These are phyloP conservation scores for Wickerhamiella allomyrinae DNA, from an alignment of 805 yeast species.

Conservation along the genomic window DNA sequence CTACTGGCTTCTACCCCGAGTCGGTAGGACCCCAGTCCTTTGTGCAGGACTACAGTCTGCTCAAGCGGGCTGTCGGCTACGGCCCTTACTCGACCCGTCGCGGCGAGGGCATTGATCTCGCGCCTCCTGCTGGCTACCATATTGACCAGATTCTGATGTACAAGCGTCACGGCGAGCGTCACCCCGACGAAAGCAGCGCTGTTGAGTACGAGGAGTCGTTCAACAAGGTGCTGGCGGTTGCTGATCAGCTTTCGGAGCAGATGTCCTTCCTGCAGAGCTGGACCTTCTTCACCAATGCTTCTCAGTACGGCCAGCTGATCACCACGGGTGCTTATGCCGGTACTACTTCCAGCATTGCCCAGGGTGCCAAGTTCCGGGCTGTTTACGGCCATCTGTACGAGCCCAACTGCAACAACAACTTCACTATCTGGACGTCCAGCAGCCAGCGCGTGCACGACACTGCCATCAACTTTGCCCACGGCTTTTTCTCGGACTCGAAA, in stretches of 20 bases:
- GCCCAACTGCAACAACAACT: conserved; percentile 17
- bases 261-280: conserved; percentile 12
- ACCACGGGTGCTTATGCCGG: conserved; percentile 31
- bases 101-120: conserved; percentile 35
- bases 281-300: conserved; percentile 25
- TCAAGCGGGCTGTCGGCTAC: conserved; percentile 33
- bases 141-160: conserved; percentile 36
- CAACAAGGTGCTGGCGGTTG: background rate
- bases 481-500: conserved; percentile 32
- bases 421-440: conserved; percentile 28
- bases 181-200: conserved; percentile 20
- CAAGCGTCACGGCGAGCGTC: conserved; percentile 41
- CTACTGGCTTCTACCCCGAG: background rate
- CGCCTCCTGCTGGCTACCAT: conserved; percentile 31
- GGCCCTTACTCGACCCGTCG: conserved; percentile 36
- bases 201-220: conserved; percentile 22
- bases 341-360: conserved; percentile 29
- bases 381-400: conserved; percentile 32
- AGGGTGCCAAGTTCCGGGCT: conserved; percentile 32
- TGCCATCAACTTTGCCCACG: conserved; percentile 40
- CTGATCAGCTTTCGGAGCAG: conserved; percentile 10
- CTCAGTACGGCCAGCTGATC: conserved; percentile 19
- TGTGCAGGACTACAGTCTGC: conserved; percentile 31
- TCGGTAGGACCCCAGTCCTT: conserved; percentile 16
- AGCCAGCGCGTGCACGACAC: conserved; percentile 31